These are phyloP conservation scores for Laetiporus sulphureus DNA, from an alignment of 1,284 basidiomycete species.

Conservation along the genomic window DNA sequence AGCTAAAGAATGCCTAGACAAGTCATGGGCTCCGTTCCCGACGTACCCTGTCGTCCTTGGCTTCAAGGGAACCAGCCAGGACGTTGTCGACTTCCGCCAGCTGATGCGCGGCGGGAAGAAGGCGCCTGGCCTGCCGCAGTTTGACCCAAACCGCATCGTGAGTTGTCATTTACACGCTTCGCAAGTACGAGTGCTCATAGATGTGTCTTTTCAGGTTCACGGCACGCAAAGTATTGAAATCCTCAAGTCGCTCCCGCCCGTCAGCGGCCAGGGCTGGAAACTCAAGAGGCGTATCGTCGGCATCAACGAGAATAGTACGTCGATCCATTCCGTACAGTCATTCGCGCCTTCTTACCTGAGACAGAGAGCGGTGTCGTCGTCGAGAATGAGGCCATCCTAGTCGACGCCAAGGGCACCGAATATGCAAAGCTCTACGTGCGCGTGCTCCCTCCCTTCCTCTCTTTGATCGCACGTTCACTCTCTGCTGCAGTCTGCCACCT, in stretches of 20 bases:
- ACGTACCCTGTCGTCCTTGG: slow-evolving; percentile 47
- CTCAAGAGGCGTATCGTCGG: slow-evolving; percentile 53
- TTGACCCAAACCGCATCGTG: slow-evolving; percentile 63
- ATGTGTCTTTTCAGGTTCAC: slow-evolving; percentile 51
- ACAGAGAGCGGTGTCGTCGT: slow-evolving; percentile 73
- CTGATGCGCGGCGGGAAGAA: slow-evolving; percentile 34
- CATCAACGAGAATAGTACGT: slow-evolving; percentile 73
- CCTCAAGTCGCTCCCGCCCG: slow-evolving; percentile 58
- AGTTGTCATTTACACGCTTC: slow-evolving; percentile 18
- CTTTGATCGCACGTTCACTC: background rate
- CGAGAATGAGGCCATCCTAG: slow-evolving; percentile 55
- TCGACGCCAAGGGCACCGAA: slow-evolving; percentile 53
- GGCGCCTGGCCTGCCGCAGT: slow-evolving; percentile 56
- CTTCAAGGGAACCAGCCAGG: slow-evolving; percentile 57
- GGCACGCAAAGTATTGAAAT: slow-evolving; percentile 70
- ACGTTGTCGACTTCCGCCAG: slow-evolving; percentile 60
- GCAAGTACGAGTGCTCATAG: too few relatives aligned
- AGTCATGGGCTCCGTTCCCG: slow-evolving; percentile 44
- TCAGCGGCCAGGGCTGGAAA: slow-evolving; percentile 64
- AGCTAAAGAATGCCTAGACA: too few relatives aligned
- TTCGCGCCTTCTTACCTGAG: background rate
- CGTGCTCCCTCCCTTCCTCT: background rate
- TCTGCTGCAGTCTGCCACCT: slow-evolving; percentile 50
- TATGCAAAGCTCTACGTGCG: slow-evolving; percentile 72
- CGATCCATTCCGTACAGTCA: background rate